phyloP scores from a whole-genome alignment of 768 basidiomycete genomes.

The Macrolepiota albuminosa region DNA sequence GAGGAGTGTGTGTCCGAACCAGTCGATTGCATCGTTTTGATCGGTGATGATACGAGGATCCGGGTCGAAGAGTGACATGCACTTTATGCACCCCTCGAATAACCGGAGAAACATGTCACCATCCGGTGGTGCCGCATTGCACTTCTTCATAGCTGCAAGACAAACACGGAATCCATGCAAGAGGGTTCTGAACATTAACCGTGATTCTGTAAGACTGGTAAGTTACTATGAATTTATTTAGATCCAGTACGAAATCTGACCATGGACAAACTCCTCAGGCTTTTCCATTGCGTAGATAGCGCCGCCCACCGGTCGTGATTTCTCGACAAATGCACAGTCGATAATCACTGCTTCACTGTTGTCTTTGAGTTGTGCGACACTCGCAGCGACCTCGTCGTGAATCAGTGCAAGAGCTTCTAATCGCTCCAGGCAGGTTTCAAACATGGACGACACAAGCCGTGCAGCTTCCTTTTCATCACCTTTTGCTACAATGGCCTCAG shows the following conservation, averaged over 20 bases:
- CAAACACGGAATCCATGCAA: constrained; percentile 85
- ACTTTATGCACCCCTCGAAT: constrained; percentile 80
- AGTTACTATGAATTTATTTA: constrained; percentile 1
- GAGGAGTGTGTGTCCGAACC: constrained; percentile 69
- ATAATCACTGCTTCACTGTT: constrained; percentile 32
- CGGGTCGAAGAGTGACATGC: constrained; percentile 79
- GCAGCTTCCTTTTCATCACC: constrained; percentile 66
- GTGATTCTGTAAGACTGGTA: constrained; percentile 57
- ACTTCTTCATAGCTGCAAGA: constrained; percentile 71
- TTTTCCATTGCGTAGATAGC: constrained; percentile 77
- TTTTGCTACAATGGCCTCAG: constrained; percentile 78
- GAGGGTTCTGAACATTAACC: constrained; percentile 81
- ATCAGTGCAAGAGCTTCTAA: constrained; percentile 75
- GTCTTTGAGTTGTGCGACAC: constrained; percentile 46
- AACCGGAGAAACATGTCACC: constrained; percentile 84
- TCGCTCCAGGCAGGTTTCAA: constrained; percentile 82
- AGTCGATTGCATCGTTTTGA: constrained; percentile 77
- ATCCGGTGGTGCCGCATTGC: constrained; percentile 74
- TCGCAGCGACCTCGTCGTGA: constrained; percentile 46
- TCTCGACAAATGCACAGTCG: constrained; percentile 74
- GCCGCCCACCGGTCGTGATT: constrained; percentile 75
- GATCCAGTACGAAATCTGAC: constrained; percentile 34
- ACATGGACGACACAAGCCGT: constrained; percentile 65
- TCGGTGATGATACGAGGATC: constrained; percentile 61
- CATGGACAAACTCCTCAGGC: constrained; percentile 75